Conservation (phyloP, 208 protist species). For the Novymonas esmeraldas region DNA sequence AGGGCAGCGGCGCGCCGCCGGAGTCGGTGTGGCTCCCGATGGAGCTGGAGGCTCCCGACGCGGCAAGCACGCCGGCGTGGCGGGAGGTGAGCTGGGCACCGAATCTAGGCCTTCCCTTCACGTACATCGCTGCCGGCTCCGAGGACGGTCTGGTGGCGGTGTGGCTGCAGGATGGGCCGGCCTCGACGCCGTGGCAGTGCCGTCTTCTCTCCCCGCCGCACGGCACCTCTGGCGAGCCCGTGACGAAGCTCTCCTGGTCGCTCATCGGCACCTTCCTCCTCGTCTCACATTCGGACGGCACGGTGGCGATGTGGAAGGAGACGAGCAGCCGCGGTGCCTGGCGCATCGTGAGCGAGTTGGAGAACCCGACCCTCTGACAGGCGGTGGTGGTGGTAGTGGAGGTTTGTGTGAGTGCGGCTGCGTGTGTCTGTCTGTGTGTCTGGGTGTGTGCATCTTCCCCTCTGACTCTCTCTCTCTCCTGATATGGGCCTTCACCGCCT, state of each 20-base stretch:
- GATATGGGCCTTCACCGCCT: neutral
- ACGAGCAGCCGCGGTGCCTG: slow-evolving; percentile 51
- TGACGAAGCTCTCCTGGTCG: slow-evolving; percentile 89
- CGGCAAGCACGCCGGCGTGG: slow-evolving; percentile 42
- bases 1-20: slow-evolving; percentile 18
- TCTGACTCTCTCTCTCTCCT: slow-evolving; percentile 5
- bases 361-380: slow-evolving; percentile 24
- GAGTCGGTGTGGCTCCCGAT: slow-evolving; percentile 48
- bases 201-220: slow-evolving; percentile 30
- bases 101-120: slow-evolving; percentile 74
- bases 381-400: neutral
- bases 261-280: slow-evolving; percentile 78
- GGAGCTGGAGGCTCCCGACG: slow-evolving; percentile 40
- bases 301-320: slow-evolving; percentile 79
- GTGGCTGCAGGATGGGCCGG: slow-evolving; percentile 75
- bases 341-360: slow-evolving; percentile 64
- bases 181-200: slow-evolving; percentile 48
- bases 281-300: slow-evolving; percentile 78
- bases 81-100: slow-evolving; percentile 82
- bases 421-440: neutral
- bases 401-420: neutral
- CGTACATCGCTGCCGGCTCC: slow-evolving; percentile 81
- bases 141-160: slow-evolving; percentile 79
- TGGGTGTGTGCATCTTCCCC: neutral
- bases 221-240: slow-evolving; percentile 33